Evolutionary conservation across 2,329 filamentous ascomycete genomes (phyloP), one percentile per base, ranked within the genome.

Genomic region (Biscogniauxia marginata): DNA sequence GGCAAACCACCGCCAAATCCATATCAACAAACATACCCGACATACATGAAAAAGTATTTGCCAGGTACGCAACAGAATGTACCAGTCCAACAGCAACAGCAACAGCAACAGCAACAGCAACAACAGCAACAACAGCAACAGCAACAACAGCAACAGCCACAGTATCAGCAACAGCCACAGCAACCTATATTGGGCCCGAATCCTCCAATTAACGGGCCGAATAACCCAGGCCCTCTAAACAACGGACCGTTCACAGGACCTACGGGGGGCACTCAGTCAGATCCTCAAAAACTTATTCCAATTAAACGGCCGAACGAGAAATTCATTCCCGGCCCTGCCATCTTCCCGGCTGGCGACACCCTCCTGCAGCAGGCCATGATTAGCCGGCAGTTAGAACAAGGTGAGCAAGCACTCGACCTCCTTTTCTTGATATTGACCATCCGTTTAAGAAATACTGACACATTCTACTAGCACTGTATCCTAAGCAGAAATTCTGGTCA

Each of bases 301-400:
- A 57, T 63, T 18, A 53, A 23, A 3, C 59, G 61, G 24, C 46
- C 53, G 11, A 65, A 61, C 24, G 57, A 63, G 7, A 58, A 55
- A 22, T 70, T 65, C 49, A 59, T 67, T 3, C 57, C 59, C 0
- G 73, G 74, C 0, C 71, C 71, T 46, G 69, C 70, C 7, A 24
- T 67, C 8, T 76, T 71, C 57, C 67, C 67, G 3, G 67, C 72
- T 51, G 75, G 74, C 3, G 76, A 78, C 25, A 75, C 75, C 11
- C 62, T 68, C 24, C 58, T 70, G 54, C 73, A 77, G 64, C 64
- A 70, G 52, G 23, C 66, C 13, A 30, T 60, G 18, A 57, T 71
- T 5, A 70, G 66, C 46, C 25, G 63, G 7, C 53, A 66, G 19
- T 59, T 71, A 6, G 65, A 63, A 51, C 48, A 50, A 6, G 58